Conservation (phyloP, 768 basidiomycete species). For the Imleria badia region DNA sequence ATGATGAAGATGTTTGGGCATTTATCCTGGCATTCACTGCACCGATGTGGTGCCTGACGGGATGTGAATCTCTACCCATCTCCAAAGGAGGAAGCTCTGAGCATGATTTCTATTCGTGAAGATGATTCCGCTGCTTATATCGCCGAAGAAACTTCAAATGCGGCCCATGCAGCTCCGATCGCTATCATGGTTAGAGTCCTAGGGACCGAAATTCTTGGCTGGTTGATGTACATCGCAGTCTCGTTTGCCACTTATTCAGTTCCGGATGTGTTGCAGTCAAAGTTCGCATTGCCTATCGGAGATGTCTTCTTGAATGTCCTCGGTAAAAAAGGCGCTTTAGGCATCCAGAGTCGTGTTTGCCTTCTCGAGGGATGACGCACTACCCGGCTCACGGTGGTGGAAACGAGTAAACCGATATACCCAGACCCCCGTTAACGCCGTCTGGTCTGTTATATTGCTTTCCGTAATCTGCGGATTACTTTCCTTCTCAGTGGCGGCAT, state of each 20-base stretch:
- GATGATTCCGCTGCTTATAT: slow-evolving; percentile 51
- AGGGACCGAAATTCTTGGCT: slow-evolving; percentile 41
- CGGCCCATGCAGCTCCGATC: slow-evolving; percentile 43
- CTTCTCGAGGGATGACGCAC: slow-evolving; percentile 39
- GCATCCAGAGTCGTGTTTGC: slow-evolving; percentile 49
- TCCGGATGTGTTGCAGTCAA: slow-evolving; percentile 30
- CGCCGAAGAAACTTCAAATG: slow-evolving; percentile 44
- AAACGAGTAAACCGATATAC: slow-evolving; percentile 33
- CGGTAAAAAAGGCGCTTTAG: slow-evolving; percentile 42
- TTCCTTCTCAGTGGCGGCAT: slow-evolving; percentile 34
- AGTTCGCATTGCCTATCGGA: slow-evolving; percentile 41
- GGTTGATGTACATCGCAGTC: slow-evolving; percentile 41
- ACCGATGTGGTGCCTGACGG: slow-evolving; percentile 27
- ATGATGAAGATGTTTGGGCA: slow-evolving; percentile 17
- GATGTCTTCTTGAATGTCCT: slow-evolving; percentile 40
- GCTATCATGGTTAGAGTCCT: slow-evolving; percentile 44
- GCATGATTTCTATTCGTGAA: slow-evolving; percentile 6
- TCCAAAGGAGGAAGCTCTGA: background rate
- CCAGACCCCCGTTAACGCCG: slow-evolving; percentile 39
- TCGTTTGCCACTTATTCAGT: slow-evolving; percentile 45
- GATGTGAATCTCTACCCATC: background rate
- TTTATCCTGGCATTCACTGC: slow-evolving; percentile 27
- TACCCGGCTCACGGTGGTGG: slow-evolving; percentile 40
- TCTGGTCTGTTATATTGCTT: slow-evolving; percentile 38
- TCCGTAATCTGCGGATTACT: slow-evolving; percentile 33